Percentiles rank a stretch among this genome's conserved stretches.
Evolutionary conservation across 352 stramenopile genomes (phyloP).

Genomic region (Pythium apleroticum): DNA sequence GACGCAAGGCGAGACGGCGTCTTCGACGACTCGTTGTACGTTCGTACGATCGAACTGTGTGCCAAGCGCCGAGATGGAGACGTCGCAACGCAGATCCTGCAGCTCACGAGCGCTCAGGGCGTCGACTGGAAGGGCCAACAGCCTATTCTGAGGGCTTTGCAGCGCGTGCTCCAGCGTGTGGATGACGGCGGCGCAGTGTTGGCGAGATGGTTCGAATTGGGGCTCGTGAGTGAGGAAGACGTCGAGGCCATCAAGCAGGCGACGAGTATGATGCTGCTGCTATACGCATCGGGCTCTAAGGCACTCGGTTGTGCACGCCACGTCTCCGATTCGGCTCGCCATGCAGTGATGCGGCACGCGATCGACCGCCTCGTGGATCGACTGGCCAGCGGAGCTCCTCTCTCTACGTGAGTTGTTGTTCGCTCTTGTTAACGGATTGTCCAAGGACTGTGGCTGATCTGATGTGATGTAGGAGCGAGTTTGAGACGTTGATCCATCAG

Average conservation of each 20-base stretch:
- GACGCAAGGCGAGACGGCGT: slow-evolving; percentile 45
- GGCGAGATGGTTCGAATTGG: slow-evolving; percentile 29
- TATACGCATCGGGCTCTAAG: slow-evolving; percentile 16
- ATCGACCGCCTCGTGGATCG: slow-evolving; percentile 62
- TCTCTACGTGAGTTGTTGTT: slow-evolving; percentile 47
- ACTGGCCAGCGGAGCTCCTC: slow-evolving; percentile 35
- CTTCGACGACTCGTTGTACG: slow-evolving; percentile 63
- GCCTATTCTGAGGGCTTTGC: slow-evolving; percentile 38
- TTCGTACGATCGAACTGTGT: slow-evolving; percentile 60
- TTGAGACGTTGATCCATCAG: slow-evolving; percentile 78
- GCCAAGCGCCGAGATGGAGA: slow-evolving; percentile 38
- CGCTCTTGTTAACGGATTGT: not conserved
- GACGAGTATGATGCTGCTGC: slow-evolving; percentile 23
- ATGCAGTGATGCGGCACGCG: slow-evolving; percentile 66
- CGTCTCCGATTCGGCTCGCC: slow-evolving; percentile 60
- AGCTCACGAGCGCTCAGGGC: slow-evolving; percentile 3
- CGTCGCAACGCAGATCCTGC: slow-evolving; percentile 35
- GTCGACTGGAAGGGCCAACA: slow-evolving; percentile 25
- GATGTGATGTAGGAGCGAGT: slow-evolving; percentile 47
- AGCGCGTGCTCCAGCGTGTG: slow-evolving; percentile 38
- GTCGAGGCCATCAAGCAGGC: slow-evolving; percentile 29
- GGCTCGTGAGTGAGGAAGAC: slow-evolving; percentile 28
- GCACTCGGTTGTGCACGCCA: slow-evolving; percentile 44
- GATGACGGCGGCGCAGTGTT: slow-evolving; percentile 37
- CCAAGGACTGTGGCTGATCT: too few species aligned